Conservation (phyloP, 176 grass and related monocot species). For the Cenchrus fungigraminus region DNA sequence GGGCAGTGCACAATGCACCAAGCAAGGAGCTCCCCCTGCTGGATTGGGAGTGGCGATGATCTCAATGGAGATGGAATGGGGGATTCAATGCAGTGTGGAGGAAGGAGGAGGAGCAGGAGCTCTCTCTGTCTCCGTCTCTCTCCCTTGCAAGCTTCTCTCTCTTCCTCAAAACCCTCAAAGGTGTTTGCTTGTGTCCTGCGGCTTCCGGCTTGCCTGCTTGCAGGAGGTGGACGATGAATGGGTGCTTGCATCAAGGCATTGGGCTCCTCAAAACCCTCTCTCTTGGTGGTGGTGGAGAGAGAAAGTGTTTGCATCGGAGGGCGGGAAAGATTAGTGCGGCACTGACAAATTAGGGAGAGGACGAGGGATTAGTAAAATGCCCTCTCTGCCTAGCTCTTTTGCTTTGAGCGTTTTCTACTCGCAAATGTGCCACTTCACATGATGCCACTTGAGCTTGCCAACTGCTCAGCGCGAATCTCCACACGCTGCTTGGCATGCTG, state of each 20-base stretch:
- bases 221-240: conserved; percentile 35
- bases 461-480: too few species aligned
- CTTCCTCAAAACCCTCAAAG: conserved; percentile 56
- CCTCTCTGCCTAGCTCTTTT: not conserved
- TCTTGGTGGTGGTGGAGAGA: not conserved
- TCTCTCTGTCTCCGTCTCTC: not conserved
- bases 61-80: conserved; percentile 42
- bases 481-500: too few species aligned
- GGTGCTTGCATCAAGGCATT: conserved; percentile 42
- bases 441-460: too few species aligned
- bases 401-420: not conserved
- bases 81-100: conserved; percentile 1
- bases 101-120: not conserved
- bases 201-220: conserved; percentile 1
- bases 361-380: not conserved
- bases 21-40: not conserved
- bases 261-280: conserved; percentile 40
- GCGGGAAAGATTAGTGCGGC: conserved; percentile 37
- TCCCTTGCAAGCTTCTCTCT: conserved; percentile 20
- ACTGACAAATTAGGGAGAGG: conserved; percentile 40
- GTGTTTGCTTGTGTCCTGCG: conserved; percentile 46
- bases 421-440: too few species aligned
- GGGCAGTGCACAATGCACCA: conserved; percentile 72
- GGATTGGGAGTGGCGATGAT: conserved; percentile 34
- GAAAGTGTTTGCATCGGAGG: conserved; percentile 32